Evolutionary conservation across 148 eudicot genomes (phyloP).

Genomic region (Silene conica): DNA sequence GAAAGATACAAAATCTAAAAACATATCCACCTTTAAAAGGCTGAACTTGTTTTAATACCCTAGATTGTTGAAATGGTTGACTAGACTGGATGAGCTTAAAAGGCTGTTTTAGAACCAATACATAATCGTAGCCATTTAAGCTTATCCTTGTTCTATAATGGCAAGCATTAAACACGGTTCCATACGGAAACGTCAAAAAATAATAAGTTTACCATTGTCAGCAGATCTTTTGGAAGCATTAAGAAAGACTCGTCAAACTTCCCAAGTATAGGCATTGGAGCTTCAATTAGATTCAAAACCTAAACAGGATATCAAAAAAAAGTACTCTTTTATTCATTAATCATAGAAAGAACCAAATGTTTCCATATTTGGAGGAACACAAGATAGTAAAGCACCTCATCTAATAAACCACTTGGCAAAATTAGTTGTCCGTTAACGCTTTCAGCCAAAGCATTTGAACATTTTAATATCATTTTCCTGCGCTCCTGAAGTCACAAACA

Average conservation of each 20-base stretch:
- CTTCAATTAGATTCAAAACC: conserved; percentile 97
- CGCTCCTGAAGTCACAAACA: conserved; percentile 55
- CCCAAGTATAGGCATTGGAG: conserved; percentile 88
- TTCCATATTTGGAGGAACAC: not conserved
- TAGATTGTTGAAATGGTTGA: not conserved
- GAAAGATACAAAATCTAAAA: not conserved
- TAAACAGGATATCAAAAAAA: conserved; percentile 25
- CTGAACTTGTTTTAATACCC: not conserved
- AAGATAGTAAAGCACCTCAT: conserved; percentile 58
- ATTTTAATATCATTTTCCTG: conserved; percentile 57
- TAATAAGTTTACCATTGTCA: conserved; percentile 63
- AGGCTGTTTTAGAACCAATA: not conserved
- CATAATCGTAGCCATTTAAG: not conserved
- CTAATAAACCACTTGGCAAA: conserved; percentile 62
- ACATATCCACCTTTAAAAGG: not conserved
- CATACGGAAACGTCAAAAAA: not conserved
- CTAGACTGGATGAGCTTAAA: not conserved
- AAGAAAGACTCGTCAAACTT: conserved; percentile 74
- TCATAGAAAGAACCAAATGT: not conserved
- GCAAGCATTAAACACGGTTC: no score
- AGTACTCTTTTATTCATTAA: not conserved
- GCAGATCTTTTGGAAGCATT: conserved; percentile 88
- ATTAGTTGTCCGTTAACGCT: conserved; percentile 55
- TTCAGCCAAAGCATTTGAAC: conserved; percentile 59
- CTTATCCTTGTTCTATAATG: no score